phyloP scores from a whole-genome alignment of 2,329 filamentous ascomycete species.

The Samsoniella hepiali region DNA sequence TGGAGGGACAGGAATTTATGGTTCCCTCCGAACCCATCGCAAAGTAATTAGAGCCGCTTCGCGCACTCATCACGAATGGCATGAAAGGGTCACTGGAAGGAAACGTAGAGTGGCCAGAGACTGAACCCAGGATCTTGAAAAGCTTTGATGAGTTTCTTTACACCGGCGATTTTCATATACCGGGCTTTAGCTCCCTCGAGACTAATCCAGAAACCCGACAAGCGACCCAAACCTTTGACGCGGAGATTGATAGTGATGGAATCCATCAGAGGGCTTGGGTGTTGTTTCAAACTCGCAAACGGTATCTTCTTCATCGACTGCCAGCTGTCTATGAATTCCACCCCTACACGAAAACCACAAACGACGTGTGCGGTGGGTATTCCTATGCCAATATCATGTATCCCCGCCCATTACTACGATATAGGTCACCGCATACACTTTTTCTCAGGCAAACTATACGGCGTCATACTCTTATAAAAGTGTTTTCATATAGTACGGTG shows the following conservation, averaged over 20 bases:
- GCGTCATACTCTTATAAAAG: not conserved
- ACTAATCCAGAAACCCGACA: too few species aligned
- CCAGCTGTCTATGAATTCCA: too few species aligned
- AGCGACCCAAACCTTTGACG: too few species aligned
- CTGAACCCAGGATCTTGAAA: not conserved
- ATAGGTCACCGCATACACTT: not conserved
- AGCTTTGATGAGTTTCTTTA: not conserved
- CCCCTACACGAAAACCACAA: too few species aligned
- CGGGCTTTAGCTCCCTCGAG: too few species aligned
- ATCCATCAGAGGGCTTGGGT: too few species aligned
- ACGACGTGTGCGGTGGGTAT: too few species aligned
- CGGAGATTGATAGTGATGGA: too few species aligned
- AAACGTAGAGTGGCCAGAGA: not conserved
- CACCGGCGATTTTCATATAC: not conserved
- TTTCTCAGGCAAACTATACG: not conserved
- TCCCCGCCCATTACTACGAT: not conserved
- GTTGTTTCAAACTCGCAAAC: too few species aligned
- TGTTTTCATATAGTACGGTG: too few species aligned
- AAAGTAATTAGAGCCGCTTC: not conserved
- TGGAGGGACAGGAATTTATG: not conserved
- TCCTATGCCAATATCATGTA: not conserved
- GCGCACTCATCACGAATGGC: not conserved
- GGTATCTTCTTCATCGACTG: too few species aligned
- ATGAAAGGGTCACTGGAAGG: not conserved
- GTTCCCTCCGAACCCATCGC: not conserved